Conservation (phyloP, 164 flowering plant species). For the Vitis labrusca region DNA sequence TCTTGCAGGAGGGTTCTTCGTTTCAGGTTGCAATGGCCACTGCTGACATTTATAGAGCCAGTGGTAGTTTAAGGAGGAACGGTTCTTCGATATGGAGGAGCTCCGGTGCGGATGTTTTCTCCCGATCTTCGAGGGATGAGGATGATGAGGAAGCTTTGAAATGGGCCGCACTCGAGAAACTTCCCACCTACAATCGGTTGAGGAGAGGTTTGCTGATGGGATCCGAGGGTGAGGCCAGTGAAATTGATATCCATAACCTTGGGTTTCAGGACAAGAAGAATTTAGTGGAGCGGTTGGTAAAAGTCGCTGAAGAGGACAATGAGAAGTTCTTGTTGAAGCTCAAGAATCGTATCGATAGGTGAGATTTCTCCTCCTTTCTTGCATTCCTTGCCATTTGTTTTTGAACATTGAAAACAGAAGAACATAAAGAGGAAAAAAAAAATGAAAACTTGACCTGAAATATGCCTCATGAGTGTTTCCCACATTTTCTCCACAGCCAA, state of each 20-base stretch:
- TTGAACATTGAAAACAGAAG: too few relatives aligned
- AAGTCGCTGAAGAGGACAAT: conserved; percentile 64
- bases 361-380: neutral
- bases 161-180: conserved; percentile 43
- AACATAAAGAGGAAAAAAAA: too few relatives aligned
- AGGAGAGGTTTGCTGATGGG: conserved; percentile 32
- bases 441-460: too few relatives aligned
- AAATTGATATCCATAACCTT: conserved; percentile 52
- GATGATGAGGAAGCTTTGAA: conserved; percentile 66
- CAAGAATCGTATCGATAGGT: conserved; percentile 67
- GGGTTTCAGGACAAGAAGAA: conserved; percentile 49
- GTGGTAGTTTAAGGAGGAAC: too few relatives aligned
- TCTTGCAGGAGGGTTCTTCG: too few relatives aligned
- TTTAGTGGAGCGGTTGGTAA: conserved; percentile 57
- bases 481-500: too few relatives aligned
- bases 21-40: too few relatives aligned
- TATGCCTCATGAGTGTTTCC: too few relatives aligned
- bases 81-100: conserved; percentile 6
- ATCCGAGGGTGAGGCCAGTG: conserved; percentile 31
- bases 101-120: conserved; percentile 19
- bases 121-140: conserved; percentile 26
- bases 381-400: too few relatives aligned
- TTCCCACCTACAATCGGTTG: conserved; percentile 46
- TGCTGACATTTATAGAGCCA: too few relatives aligned
- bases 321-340: conserved; percentile 73